A percentile compares a stretch with the other conserved stretches of the same genome.
Conservation (phyloP, 2,329 filamentous ascomycete genomes). For the Aspergillus sp. region DNA sequence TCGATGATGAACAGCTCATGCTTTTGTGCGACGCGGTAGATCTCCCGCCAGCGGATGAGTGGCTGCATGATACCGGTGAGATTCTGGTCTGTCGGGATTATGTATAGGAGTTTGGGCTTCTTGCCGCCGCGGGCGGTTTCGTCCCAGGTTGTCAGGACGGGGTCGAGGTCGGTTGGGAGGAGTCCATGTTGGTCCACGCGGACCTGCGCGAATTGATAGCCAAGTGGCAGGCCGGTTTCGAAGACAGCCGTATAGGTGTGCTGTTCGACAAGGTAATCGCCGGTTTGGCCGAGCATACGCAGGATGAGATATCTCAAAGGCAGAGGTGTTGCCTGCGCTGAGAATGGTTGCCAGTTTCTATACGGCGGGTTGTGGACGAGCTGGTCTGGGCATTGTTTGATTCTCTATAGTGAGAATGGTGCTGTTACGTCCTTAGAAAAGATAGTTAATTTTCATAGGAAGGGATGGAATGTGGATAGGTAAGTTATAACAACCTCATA, state of each 20-base stretch:
- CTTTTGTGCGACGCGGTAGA: conserved; percentile 75
- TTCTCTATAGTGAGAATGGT: too few species aligned
- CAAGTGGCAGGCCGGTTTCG: conserved; percentile 55
- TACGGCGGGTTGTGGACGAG: background rate
- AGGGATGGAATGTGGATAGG: too few species aligned
- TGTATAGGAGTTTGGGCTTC: conserved; percentile 61
- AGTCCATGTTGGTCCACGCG: conserved; percentile 59
- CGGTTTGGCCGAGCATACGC: conserved; percentile 68
- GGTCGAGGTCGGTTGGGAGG: conserved; percentile 53
- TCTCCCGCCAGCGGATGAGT: conserved; percentile 66
- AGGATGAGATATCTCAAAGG: conserved; percentile 72
- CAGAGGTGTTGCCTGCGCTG: conserved; percentile 74
- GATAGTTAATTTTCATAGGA: too few species aligned
- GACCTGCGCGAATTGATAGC: conserved; percentile 52
- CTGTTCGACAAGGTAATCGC: conserved; percentile 72
- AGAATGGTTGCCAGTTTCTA: conserved; percentile 67
- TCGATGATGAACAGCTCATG: conserved; percentile 90
- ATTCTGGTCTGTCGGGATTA: conserved; percentile 75
- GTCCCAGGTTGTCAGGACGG: conserved; percentile 57
- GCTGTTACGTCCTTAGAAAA: too few species aligned
- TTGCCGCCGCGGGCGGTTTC: conserved; percentile 41
- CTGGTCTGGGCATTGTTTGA: too few species aligned
- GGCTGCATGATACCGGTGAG: conserved; percentile 75
- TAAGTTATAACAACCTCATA: too few species aligned
- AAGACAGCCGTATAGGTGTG: conserved; percentile 74